A percentile compares a stretch with the other conserved stretches of the same genome.
Evolutionary conservation across 148 eudicot species (phyloP).

Genomic region (Cornus controversa): DNA sequence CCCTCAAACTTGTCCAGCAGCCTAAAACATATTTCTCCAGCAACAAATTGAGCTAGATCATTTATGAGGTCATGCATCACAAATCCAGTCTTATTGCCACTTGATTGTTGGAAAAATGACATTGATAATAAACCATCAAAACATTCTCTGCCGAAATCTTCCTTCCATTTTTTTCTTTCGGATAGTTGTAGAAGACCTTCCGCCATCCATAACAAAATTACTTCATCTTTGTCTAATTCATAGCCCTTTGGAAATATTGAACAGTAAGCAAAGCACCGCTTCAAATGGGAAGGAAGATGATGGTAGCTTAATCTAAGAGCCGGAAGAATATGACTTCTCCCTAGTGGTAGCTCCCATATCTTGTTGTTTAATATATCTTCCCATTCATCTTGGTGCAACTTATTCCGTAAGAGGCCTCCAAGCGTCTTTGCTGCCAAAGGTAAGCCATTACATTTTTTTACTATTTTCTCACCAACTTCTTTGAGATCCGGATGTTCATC

Average conservation of each 20-base stretch:
- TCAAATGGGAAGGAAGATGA: conserved; percentile 26
- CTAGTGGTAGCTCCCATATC: too few relatives aligned
- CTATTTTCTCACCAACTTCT: conserved; percentile 13
- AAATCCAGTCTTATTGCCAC: background rate
- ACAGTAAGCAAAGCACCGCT: conserved; percentile 23
- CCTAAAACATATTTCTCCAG: background rate
- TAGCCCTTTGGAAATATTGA: conserved; percentile 28
- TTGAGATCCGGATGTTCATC: background rate
- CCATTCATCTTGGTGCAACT: conserved; percentile 7
- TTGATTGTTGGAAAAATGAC: background rate
- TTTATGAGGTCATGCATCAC: conserved; percentile 4
- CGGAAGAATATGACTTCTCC: conserved; percentile 2
- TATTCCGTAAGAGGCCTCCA: conserved; percentile 17
- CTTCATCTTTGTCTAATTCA: conserved; percentile 19
- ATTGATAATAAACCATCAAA: background rate
- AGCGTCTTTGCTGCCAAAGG: conserved; percentile 31
- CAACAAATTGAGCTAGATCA: conserved; percentile 3
- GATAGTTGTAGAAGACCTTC: conserved; percentile 8
- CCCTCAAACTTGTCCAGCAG: background rate
- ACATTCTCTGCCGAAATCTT: background rate
- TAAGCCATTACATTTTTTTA: conserved; percentile 21
- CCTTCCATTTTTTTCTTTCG: background rate
- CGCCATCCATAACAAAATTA: conserved; percentile 23
- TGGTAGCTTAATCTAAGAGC: conserved; percentile 23
- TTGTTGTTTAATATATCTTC: conserved; percentile 10